Base-by-base conservation (phyloP, 1,139 yeast species). In the Geotrichum phurueaensis region DNA sequence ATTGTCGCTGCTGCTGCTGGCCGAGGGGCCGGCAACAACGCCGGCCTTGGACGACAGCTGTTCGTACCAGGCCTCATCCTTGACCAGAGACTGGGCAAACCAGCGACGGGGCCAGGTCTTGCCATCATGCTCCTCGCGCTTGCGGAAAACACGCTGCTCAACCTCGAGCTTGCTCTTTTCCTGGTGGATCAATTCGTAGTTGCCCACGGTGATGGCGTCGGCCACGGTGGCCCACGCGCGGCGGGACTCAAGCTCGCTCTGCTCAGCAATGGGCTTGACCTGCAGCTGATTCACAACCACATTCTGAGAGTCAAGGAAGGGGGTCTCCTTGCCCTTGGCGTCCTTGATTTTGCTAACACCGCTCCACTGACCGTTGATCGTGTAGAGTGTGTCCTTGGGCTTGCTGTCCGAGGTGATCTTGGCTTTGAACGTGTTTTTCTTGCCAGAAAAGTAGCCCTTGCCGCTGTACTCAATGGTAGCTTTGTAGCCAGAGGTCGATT, bases 401-500 rank as follows among this genome's bases (percentile, higher is more conserved):
- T 79, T 75, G 60, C 74, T 74, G 70, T 82, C 82, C 67, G 82
- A 81, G 73, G 74, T 87, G 62, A 92, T 82, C 70, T 92, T 81
- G 47, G 97, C 96, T 76, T 90, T 92, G 78, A 87, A 91, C 10
- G 92, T 77, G 76, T 94, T 92, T 78, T 91, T 92, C 79, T 91
- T 92, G 66, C 99, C 99, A n/a, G 91, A 82, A 71, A 94, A 89
- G 78, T 91, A 94, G 31, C 99, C 99, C 73, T 94, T 85, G 47
- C 99, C 99, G 53, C 89, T 80, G 75, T 83, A 94, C 69, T 89
- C 97, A 66, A 94, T 78, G 27, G 82, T 81, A 23, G 95, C 83
- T 65, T 81, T 74, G 75, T 84, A 87, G 10, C 98, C 98, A 58
- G 83, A 80, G 6, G 96, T 85, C 48, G 91, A 80, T 74, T 89